Evolutionary conservation across 2,329 filamentous ascomycete genomes (phyloP), one percentile per base, ranked within the genome.

Genomic region (Decorospora gaudefroyi): DNA sequence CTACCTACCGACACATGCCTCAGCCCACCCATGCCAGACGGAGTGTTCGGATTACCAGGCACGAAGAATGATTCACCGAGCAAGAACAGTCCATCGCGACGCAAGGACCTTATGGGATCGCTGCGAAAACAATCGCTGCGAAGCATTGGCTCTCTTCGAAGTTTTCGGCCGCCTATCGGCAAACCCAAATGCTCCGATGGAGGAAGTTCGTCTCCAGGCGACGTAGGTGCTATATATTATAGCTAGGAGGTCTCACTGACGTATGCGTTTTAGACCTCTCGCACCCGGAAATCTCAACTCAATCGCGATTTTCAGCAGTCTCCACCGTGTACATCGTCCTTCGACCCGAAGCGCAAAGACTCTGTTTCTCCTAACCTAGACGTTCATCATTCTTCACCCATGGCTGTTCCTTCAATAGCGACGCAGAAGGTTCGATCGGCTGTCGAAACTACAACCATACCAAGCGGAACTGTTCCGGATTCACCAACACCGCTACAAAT

Each of bases 401-500:
- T 68, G n/a, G 38, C 55, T 22, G 55, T 67, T 22, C 64, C 61
- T n/a, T 28, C 30, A 10, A 37, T 51, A 48, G 53, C 18, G 38
- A 55, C 36, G 19, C 31, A 19, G 28, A 23, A 10, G 6, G 28
- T 13, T 18, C 36, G 6, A 34, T 19, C 17, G 28, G 31, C 44
- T 12, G 33, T 46, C 19, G 16, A 25, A 9, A 7, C 37, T 2
- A 38, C 36, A 11, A 25, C 30, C 7, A 49, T 67, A 29, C 51
- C 46, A 10, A 37, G 46, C n/a, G 64, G 62, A 12, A 64, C 62
- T 7, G 18, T 68, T 19, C 62, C 62, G 12, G 46, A 49, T 17
- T 58, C 63, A 3, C 65, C 66, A 26, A 61, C 56, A 21, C 66
- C 62, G 6, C 35, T 69, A n/a, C 59, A 56, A 30, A 55, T 39